These are phyloP conservation scores for Apiospora sp. DNA, from an alignment of 2,329 filamentous ascomycete species.

Conservation along the genomic window DNA sequence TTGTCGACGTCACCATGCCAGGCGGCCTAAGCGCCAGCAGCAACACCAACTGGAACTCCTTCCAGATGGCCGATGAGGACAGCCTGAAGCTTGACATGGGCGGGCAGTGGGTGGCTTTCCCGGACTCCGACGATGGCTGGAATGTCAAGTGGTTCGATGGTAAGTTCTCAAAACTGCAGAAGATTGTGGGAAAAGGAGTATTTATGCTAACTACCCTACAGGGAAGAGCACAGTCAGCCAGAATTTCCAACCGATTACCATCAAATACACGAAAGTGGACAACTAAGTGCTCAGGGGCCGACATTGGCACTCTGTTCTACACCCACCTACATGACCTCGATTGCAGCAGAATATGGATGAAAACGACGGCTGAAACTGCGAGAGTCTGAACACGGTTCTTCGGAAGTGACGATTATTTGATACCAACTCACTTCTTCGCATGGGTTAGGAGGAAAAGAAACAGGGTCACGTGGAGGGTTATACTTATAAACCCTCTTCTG, in stretches of 20 bases:
- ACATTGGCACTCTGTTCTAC: neutral
- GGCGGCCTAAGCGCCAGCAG: conserved; percentile 35
- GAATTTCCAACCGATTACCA: neutral
- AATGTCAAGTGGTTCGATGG: conserved; percentile 48
- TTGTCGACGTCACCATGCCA: conserved; percentile 46
- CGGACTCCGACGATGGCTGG: conserved; percentile 37
- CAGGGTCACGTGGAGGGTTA: neutral
- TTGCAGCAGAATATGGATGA: neutral
- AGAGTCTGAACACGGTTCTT: no score
- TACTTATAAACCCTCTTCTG: neutral
- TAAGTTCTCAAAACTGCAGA: conserved; percentile 33
- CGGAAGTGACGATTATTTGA: neutral
- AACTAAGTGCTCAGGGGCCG: neutral
- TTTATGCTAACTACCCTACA: neutral
- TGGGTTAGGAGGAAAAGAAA: neutral
- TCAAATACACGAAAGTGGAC: conserved; percentile 7
- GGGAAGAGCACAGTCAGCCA: neutral
- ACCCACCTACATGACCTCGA: neutral
- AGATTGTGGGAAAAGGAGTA: neutral
- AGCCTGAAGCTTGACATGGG: conserved; percentile 32
- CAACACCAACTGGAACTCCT: conserved; percentile 44
- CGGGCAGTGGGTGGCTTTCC: conserved; percentile 48
- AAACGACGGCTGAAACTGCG: neutral
- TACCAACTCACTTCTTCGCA: neutral
- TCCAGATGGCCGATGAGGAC: conserved; percentile 37